These are phyloP conservation scores for Vicia faba DNA, from an alignment of 306 rosid species.

Conservation along the genomic window DNA sequence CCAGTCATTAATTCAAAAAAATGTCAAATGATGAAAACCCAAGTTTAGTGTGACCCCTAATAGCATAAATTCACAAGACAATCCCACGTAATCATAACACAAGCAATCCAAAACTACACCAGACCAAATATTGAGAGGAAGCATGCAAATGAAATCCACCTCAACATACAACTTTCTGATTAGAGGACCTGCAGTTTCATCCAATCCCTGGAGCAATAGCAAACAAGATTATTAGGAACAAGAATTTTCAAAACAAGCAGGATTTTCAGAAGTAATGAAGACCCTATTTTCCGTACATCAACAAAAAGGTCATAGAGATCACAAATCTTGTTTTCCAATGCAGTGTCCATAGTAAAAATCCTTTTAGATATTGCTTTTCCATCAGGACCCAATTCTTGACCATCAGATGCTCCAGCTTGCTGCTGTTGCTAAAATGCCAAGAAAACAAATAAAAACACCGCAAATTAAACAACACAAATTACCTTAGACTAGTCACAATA, in stretches of 20 bases:
- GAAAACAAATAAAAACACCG: slow-evolving; percentile 33
- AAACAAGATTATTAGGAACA: slow-evolving; percentile 38
- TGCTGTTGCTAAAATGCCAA: slow-evolving; percentile 62
- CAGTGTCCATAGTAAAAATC: slow-evolving; percentile 70
- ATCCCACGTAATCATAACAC: slow-evolving; percentile 10
- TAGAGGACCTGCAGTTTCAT: slow-evolving; percentile 84
- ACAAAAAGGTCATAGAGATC: slow-evolving; percentile 95
- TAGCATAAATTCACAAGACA: slow-evolving; percentile 9
- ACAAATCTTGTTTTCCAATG: slow-evolving; percentile 93
- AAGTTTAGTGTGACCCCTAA: slow-evolving; percentile 1
- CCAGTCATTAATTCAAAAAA: not conserved
- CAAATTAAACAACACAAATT: slow-evolving; percentile 29
- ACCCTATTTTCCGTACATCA: slow-evolving; percentile 63
- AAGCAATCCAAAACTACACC: slow-evolving; percentile 25
- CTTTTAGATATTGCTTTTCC: slow-evolving; percentile 58
- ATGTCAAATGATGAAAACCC: slow-evolving; percentile 12
- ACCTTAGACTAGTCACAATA: slow-evolving; percentile 24
- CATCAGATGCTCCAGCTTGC: slow-evolving; percentile 64
- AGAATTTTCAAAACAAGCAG: slow-evolving; percentile 24
- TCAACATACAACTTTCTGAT: slow-evolving; percentile 80
- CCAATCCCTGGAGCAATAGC: slow-evolving; percentile 78
- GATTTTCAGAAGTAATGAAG: slow-evolving; percentile 30
- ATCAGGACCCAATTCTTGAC: slow-evolving; percentile 63
- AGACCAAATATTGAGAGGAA: slow-evolving; percentile 19
- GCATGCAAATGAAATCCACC: slow-evolving; percentile 48